phyloP scores from a whole-genome alignment of 2,329 filamentous ascomycete genomes.

The Podosphaera aphanis region DNA sequence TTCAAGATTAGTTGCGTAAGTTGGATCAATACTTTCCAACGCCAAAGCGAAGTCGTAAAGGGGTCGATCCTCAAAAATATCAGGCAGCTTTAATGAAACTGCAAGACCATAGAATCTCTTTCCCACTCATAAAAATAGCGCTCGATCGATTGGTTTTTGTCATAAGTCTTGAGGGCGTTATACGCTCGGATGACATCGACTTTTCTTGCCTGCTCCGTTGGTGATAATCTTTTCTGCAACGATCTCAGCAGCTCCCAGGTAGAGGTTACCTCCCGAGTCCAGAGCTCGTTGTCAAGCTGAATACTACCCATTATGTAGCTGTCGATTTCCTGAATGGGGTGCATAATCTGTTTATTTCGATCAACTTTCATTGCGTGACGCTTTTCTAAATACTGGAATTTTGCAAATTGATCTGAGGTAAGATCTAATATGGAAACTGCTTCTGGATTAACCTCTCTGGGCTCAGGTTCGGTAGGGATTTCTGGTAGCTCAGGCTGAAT shows the following conservation, averaged over 20 bases:
- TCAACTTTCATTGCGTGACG: not conserved
- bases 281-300: slow-evolving; percentile 1
- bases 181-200: not conserved
- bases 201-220: not conserved
- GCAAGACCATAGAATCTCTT: not conserved
- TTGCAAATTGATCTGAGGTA: not conserved
- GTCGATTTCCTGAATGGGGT: not conserved
- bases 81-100: not conserved
- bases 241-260: not conserved
- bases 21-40: not conserved
- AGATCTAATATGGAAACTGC: not conserved
- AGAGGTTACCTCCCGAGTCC: not conserved
- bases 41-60: not conserved
- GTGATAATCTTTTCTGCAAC: not conserved
- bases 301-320: not conserved
- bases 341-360: not conserved
- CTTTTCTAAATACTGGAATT: not conserved
- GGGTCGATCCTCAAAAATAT: not conserved
- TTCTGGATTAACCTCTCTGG: not conserved
- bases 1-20: no score
- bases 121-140: not conserved
- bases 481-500: not conserved
- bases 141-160: not conserved
- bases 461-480: not conserved
- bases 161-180: not conserved